These are phyloP conservation scores for Cadophora malorum DNA, from an alignment of 2,329 filamentous ascomycete genomes.

Conservation along the genomic window DNA sequence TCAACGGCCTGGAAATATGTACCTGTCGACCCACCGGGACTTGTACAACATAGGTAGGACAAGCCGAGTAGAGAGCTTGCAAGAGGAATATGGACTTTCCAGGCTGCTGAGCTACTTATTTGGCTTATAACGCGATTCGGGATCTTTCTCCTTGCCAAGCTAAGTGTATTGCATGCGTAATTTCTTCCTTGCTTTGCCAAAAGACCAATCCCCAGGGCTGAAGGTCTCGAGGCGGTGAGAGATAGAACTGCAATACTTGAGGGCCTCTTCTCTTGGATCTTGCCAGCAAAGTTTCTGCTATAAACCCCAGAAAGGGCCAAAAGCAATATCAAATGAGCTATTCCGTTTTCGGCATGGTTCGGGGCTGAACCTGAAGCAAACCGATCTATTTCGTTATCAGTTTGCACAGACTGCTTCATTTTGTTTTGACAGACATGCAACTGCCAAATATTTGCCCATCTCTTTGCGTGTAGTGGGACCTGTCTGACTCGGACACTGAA, in stretches of 20 bases:
- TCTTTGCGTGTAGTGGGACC: not conserved
- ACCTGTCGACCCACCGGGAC: not conserved
- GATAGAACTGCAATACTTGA: not conserved
- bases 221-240: not conserved
- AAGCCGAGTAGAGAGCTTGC: not conserved
- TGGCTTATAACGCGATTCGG: not conserved
- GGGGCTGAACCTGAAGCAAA: constrained; percentile 4
- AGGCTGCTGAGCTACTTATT: not conserved
- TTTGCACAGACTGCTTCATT: constrained; percentile 1
- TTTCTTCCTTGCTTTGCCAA: not conserved
- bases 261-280: not conserved
- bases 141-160: not conserved
- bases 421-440: not conserved
- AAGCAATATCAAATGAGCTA: not conserved
- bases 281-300: not conserved
- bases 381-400: constrained; percentile 1
- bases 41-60: constrained; percentile 1
- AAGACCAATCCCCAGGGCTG: not conserved
- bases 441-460: not conserved
- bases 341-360: constrained; percentile 9
- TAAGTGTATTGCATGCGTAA: too few relatives aligned
- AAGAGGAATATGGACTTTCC: not conserved
- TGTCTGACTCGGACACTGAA: not conserved
- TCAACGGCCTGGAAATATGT: not conserved
- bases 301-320: not conserved